Conservation (phyloP, 2,329 filamentous ascomycete species). For the Clonostachys solani region DNA sequence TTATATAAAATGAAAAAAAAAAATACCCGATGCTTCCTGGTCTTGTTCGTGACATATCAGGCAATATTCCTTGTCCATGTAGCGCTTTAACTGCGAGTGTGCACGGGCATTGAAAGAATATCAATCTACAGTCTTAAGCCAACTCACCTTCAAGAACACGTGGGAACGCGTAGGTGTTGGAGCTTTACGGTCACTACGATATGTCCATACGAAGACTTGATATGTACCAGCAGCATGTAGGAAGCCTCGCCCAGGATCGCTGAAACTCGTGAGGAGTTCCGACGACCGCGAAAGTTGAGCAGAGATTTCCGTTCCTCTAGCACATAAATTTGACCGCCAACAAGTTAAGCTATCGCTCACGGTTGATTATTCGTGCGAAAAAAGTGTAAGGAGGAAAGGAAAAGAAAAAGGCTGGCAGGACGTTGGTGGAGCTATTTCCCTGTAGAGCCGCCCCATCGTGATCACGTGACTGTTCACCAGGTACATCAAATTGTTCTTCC, state of each 20-base stretch:
- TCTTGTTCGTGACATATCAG: too few species aligned
- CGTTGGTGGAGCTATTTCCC: background rate
- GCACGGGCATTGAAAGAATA: background rate
- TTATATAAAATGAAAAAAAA: too few species aligned
- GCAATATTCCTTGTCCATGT: too few species aligned
- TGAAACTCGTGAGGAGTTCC: background rate
- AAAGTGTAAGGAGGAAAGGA: slow-evolving; percentile 34
- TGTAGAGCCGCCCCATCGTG: too few species aligned
- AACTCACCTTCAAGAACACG: background rate
- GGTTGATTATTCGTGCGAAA: slow-evolving; percentile 59
- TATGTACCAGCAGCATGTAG: background rate
- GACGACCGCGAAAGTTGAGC: background rate
- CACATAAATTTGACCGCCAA: slow-evolving; percentile 58
- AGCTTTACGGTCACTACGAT: background rate
- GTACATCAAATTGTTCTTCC: too few species aligned
- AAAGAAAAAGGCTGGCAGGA: background rate
- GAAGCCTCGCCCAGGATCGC: slow-evolving; percentile 1
- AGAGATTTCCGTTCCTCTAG: slow-evolving; percentile 37
- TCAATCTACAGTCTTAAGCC: background rate
- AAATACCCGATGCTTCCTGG: too few species aligned
- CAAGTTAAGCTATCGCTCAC: slow-evolving; percentile 43
- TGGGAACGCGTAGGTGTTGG: background rate
- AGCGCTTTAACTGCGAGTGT: too few species aligned
- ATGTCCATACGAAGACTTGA: too few species aligned
- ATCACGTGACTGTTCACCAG: too few species aligned